phyloP scores from a whole-genome alignment of 164 flowering plant species.

The Aristolochia contorta region DNA sequence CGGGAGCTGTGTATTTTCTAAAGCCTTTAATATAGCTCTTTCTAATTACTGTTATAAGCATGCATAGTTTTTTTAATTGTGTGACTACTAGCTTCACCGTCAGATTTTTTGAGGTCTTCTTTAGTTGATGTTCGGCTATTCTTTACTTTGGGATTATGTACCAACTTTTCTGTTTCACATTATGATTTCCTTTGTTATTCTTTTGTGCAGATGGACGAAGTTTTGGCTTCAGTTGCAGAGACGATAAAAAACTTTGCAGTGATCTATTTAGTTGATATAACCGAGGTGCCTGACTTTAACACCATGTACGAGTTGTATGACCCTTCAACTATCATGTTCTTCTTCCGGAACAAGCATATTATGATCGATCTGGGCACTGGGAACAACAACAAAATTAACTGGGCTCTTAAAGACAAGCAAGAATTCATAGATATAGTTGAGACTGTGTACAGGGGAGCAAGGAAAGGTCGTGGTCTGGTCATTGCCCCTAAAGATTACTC shows the following conservation, averaged over 20 bases:
- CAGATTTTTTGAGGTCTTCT: too few relatives aligned
- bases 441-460: slow-evolving; percentile 87
- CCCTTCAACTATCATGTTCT: slow-evolving; percentile 91
- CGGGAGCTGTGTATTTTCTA: too few relatives aligned
- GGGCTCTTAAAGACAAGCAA: slow-evolving; percentile 97
- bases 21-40: too few relatives aligned
- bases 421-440: slow-evolving; percentile 92
- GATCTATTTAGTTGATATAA: slow-evolving; percentile 83
- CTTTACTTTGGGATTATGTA: too few relatives aligned
- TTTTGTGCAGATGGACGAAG: slow-evolving; percentile 78
- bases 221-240: slow-evolving; percentile 87
- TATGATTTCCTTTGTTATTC: not conserved
- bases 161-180: too few relatives aligned
- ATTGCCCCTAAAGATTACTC: slow-evolving; percentile 97
- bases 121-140: too few relatives aligned
- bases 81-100: too few relatives aligned
- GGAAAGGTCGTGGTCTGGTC: slow-evolving; percentile 92
- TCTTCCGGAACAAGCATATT: slow-evolving; percentile 95
- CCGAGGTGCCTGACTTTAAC: slow-evolving; percentile 93
- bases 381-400: slow-evolving; percentile 94
- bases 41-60: too few relatives aligned
- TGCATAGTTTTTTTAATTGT: too few relatives aligned
- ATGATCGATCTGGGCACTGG: slow-evolving; percentile 97
- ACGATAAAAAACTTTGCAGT: slow-evolving; percentile 90
- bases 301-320: slow-evolving; percentile 94